A percentile compares a stretch with the other conserved stretches of the same genome.
Conservation (phyloP, 192 early-diverging fungal genomes). For the Kickxella alabastrina region DNA sequence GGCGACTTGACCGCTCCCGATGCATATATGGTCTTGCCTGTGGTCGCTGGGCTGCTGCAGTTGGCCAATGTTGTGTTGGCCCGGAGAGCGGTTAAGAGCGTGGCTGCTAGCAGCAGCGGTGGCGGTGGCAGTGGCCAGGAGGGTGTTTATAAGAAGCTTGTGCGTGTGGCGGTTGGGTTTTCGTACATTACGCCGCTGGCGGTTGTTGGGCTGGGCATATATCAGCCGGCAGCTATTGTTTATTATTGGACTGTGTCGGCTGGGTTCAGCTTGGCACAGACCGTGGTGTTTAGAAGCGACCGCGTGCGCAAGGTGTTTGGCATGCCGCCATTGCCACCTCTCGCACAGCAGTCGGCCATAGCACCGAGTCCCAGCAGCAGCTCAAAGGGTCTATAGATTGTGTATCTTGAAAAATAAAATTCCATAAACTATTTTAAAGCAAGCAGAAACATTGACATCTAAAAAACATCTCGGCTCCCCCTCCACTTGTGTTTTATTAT, state of each 20-base stretch:
- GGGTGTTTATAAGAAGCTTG: too few species aligned
- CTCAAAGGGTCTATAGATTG: too few species aligned
- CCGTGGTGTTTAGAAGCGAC: constrained; percentile 13
- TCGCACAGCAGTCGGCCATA: too few species aligned
- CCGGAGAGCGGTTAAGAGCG: neutral
- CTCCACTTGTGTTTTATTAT: neutral
- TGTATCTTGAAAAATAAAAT: too few species aligned
- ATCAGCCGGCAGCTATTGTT: constrained; percentile 19
- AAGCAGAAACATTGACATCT: too few species aligned
- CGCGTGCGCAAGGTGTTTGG: constrained; percentile 9
- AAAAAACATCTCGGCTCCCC: neutral
- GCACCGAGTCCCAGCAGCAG: too few species aligned
- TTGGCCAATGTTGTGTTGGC: constrained; percentile 17
- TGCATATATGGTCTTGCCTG: constrained; percentile 16
- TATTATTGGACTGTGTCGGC: constrained; percentile 37
- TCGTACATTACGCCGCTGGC: constrained; percentile 10
- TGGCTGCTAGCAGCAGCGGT: too few species aligned
- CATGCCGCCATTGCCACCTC: neutral
- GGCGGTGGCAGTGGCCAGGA: too few species aligned
- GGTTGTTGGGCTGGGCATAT: neutral
- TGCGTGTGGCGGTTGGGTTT: neutral
- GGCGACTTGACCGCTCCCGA: constrained; percentile 17
- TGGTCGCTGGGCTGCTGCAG: neutral
- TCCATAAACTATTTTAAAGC: too few species aligned
- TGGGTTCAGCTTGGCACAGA: constrained; percentile 17